A percentile compares a stretch with the other conserved stretches of the same genome.
Evolutionary conservation across 345 rosid genomes (phyloP).

Genomic region (Gynandropsis gynandra): DNA sequence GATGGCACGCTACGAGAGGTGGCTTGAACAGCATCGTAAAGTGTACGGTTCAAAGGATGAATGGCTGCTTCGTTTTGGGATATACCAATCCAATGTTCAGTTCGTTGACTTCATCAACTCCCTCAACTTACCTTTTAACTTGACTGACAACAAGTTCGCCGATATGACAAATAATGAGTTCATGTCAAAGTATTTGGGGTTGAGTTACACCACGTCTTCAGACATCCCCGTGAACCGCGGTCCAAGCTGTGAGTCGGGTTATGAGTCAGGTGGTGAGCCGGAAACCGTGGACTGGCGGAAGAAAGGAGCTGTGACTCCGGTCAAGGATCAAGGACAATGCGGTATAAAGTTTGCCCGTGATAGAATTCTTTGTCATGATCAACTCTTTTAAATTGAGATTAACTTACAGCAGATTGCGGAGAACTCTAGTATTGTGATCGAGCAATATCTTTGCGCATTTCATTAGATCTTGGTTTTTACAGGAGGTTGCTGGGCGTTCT

Average conservation of each 20-base stretch:
- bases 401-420: no score
- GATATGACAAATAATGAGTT: conserved; percentile 81
- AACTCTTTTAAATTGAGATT: neutral
- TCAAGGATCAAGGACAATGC: conserved; percentile 79
- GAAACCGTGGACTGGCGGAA: conserved; percentile 64
- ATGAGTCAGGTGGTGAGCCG: conserved; percentile 29
- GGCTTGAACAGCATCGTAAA: conserved; percentile 38
- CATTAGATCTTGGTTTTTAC: conserved; percentile 21
- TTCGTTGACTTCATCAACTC: conserved; percentile 60
- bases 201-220: neutral
- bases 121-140: conserved; percentile 47
- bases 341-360: conserved; percentile 38
- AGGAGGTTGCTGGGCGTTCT: conserved; percentile 97
- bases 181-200: conserved; percentile 41
- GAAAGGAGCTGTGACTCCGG: conserved; percentile 68
- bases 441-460: no score
- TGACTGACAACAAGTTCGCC: conserved; percentile 71
- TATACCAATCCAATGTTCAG: conserved; percentile 54
- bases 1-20: conserved; percentile 42
- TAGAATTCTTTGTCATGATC: neutral
- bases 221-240: conserved; percentile 2
- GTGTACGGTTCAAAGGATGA: conserved; percentile 41
- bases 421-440: no score
- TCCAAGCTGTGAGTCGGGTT: neutral
- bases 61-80: conserved; percentile 46